Conservation (phyloP, 2,329 filamentous ascomycete genomes). For the Microdochium bolleyi region DNA sequence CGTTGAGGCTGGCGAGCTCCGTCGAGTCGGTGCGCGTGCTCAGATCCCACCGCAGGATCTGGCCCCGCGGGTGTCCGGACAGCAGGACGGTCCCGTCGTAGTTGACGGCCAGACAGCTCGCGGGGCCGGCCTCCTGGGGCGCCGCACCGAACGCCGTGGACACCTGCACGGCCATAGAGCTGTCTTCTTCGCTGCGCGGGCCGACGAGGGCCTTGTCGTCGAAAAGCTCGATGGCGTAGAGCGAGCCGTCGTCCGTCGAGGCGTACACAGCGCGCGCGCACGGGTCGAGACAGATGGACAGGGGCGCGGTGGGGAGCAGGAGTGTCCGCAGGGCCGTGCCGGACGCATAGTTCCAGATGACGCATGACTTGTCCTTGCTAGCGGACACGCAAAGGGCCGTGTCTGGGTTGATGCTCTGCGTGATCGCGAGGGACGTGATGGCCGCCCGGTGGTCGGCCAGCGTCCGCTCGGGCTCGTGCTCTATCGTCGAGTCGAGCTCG, state of each 20-base stretch:
- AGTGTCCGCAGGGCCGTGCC: constrained; percentile 73
- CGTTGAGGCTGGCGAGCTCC: constrained; percentile 64
- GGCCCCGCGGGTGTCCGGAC: constrained; percentile 75
- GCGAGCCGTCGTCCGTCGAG: constrained; percentile 69
- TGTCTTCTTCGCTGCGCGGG: constrained; percentile 39
- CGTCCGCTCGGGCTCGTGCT: constrained; percentile 65
- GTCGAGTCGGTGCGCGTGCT: constrained; percentile 60
- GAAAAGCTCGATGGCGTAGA: constrained; percentile 75
- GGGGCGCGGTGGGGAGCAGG: constrained; percentile 65
- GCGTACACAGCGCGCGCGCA: constrained; percentile 77
- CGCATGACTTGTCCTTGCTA: constrained; percentile 78
- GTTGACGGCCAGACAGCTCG: constrained; percentile 62
- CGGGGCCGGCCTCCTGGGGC: constrained; percentile 54
- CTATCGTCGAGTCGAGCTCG: constrained; percentile 42
- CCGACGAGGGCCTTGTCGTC: constrained; percentile 43
- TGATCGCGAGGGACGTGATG: constrained; percentile 56
- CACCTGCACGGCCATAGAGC: constrained; percentile 49
- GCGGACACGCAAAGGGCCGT: constrained; percentile 79
- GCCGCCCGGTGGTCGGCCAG: constrained; percentile 71
- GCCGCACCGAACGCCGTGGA: constrained; percentile 45
- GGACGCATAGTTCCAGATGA: constrained; percentile 87
- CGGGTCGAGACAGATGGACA: constrained; percentile 70
- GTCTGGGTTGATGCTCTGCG: constrained; percentile 58
- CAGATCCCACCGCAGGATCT: constrained; percentile 74
- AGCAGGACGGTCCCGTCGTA: constrained; percentile 77